phyloP scores from a whole-genome alignment of 1,139 yeast species.

The Suhomyces wounanorum region DNA sequence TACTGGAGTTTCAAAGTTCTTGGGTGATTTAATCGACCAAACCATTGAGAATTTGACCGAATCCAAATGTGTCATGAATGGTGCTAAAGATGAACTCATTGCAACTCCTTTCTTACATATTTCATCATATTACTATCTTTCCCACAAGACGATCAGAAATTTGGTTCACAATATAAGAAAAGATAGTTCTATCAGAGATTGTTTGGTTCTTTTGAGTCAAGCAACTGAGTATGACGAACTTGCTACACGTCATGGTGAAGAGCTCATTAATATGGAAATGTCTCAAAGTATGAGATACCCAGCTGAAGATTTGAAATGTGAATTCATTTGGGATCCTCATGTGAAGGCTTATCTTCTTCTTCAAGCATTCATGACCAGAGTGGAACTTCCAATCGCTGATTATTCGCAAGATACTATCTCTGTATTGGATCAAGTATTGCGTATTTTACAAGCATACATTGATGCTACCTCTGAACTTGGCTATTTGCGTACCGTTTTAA shows the following conservation, averaged over 20 bases:
- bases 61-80: constrained; percentile 66
- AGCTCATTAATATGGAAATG: constrained; percentile 85
- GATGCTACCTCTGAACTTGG: constrained; percentile 91
- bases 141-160: constrained; percentile 83
- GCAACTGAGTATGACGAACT: constrained; percentile 91
- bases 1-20: constrained; percentile 68
- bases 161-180: constrained; percentile 55
- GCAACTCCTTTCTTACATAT: constrained; percentile 86
- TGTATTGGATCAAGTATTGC: constrained; percentile 89
- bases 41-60: constrained; percentile 68
- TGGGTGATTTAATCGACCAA: constrained; percentile 70
- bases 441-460: constrained; percentile 89
- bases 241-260: constrained; percentile 96
- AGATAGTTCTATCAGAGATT: constrained; percentile 62
- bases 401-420: constrained; percentile 93
- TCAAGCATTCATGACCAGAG: constrained; percentile 84
- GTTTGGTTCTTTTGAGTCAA: constrained; percentile 69
- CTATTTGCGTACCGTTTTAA: constrained; percentile 58
- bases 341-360: constrained; percentile 82
- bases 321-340: constrained; percentile 93
- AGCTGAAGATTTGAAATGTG: constrained; percentile 63
- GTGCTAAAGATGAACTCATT: constrained; percentile 51
- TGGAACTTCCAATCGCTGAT: constrained; percentile 91
- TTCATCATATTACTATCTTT: constrained; percentile 88
- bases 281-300: constrained; percentile 79